Evolutionary conservation across 805 yeast genomes (phyloP).

Genomic region (Aciculoconidium aculeatum): DNA sequence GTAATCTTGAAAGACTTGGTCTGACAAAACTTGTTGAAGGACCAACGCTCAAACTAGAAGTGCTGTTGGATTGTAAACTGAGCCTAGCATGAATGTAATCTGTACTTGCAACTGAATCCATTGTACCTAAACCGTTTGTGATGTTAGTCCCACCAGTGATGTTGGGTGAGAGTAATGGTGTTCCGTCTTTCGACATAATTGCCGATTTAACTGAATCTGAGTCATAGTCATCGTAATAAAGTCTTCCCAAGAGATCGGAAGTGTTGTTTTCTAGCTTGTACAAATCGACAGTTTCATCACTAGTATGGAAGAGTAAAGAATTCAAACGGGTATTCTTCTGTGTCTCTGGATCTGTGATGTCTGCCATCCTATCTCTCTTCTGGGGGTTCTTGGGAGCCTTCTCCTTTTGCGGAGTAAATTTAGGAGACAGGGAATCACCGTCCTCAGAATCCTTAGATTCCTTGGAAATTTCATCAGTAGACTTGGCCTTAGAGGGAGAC

Average conservation of each 20-base stretch:
- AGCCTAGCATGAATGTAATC: no score
- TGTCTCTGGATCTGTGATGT: constrained; percentile 17
- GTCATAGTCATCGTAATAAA: constrained; percentile 39
- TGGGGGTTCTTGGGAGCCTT: constrained; percentile 7
- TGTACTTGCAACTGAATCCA: no score
- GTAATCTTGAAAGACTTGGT: constrained; percentile 5
- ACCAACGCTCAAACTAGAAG: no score
- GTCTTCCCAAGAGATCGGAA: constrained; percentile 36
- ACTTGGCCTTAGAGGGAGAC: no score
- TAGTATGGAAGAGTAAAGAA: constrained; percentile 33
- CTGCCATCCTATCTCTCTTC: constrained; percentile 1
- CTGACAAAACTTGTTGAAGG: constrained; percentile 3
- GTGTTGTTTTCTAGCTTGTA: constrained; percentile 33
- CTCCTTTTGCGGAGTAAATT: constrained; percentile 2
- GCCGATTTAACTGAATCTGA: constrained; percentile 21
- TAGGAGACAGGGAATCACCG: no score
- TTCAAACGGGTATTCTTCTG: constrained; percentile 32
- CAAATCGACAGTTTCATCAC: constrained; percentile 32
- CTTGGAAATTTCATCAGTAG: no score
- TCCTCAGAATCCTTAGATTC: no score
- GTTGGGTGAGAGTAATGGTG: constrained; percentile 15
- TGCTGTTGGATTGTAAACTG: constrained; percentile 5
- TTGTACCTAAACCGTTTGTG: not conserved
- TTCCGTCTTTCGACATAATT: constrained; percentile 10
- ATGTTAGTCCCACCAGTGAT: constrained; percentile 4